phyloP scores from a whole-genome alignment of 805 yeast species.

The Teunomyces barrocoloradensis region DNA sequence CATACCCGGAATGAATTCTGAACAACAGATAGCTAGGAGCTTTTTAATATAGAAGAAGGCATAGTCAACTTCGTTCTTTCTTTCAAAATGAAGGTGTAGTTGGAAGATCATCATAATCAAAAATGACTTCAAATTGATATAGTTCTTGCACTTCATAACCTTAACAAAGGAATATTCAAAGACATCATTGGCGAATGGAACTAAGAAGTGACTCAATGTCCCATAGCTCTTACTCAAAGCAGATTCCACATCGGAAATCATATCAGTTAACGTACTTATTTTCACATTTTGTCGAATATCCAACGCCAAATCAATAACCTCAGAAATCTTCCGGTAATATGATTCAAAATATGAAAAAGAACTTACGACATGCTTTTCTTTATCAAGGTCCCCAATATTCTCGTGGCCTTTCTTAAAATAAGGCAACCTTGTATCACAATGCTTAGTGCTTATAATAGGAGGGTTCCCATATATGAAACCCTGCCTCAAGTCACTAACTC shows the following conservation, averaged over 20 bases:
- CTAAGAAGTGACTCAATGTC: neutral
- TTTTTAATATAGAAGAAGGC: conserved; percentile 36
- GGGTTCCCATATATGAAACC: conserved; percentile 36
- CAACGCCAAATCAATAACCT: conserved; percentile 22
- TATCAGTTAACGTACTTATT: conserved; percentile 17
- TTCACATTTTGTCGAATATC: conserved; percentile 17
- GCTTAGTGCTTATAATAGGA: conserved; percentile 23
- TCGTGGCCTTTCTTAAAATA: conserved; percentile 32
- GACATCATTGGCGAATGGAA: conserved; percentile 5
- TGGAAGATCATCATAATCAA: conserved; percentile 27
- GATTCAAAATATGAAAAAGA: conserved; percentile 27
- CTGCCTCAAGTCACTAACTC: conserved; percentile 27
- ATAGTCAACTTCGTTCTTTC: conserved; percentile 19
- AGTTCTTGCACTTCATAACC: conserved; percentile 14
- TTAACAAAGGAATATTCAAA: conserved; percentile 10
- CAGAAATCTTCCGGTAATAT: conserved; percentile 26
- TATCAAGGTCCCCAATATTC: conserved; percentile 30
- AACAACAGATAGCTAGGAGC: conserved; percentile 18
- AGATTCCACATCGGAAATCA: conserved; percentile 5
- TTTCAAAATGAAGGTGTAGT: conserved; percentile 41
- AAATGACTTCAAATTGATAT: conserved; percentile 18
- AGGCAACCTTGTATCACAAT: conserved; percentile 30
- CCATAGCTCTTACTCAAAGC: neutral
- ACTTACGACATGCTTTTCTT: conserved; percentile 36
- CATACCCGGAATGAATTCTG: conserved; percentile 32